Conservation (phyloP, 2,329 filamentous ascomycete species). For the Fusarium decemcellulare region DNA sequence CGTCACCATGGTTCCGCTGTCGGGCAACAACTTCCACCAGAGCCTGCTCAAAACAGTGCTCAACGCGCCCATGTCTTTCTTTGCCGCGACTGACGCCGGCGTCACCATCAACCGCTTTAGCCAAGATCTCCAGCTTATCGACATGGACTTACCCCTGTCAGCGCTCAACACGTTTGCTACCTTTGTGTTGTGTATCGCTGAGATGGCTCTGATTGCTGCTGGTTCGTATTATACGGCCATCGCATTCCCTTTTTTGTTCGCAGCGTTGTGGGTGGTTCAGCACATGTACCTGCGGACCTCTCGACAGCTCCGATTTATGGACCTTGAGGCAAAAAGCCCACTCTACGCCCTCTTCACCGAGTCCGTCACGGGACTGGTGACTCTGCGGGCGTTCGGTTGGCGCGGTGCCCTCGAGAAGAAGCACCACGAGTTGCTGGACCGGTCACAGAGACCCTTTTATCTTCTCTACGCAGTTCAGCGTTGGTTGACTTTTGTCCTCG, state of each 20-base stretch:
- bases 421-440: constrained; percentile 54
- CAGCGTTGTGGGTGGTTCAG: constrained; percentile 29
- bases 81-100: constrained; percentile 52
- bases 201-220: constrained; percentile 37
- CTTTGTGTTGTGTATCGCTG: constrained; percentile 37
- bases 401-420: constrained; percentile 51
- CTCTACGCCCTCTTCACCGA: constrained; percentile 66
- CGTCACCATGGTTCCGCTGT: constrained; percentile 44
- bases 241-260: constrained; percentile 29
- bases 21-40: constrained; percentile 40
- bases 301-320: constrained; percentile 65
- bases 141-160: constrained; percentile 51
- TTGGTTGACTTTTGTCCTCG: constrained; percentile 45
- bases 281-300: constrained; percentile 62
- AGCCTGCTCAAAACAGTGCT: constrained; percentile 41
- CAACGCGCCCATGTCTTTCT: constrained; percentile 53
- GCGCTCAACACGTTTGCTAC: constrained; percentile 43
- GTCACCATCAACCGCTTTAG: constrained; percentile 56
- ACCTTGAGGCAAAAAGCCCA: constrained; percentile 64
- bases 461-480: constrained; percentile 51
- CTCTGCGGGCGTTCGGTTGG: constrained; percentile 66
- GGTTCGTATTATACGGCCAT: constrained; percentile 37
- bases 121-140: constrained; percentile 57
- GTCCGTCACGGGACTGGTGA: constrained; percentile 60
- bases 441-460: constrained; percentile 63